Evolutionary conservation across 495 filamentous ascomycete species (phyloP), one percentile per base, ranked within the genome.

Genomic region (Trichocladium antarcticum): DNA sequence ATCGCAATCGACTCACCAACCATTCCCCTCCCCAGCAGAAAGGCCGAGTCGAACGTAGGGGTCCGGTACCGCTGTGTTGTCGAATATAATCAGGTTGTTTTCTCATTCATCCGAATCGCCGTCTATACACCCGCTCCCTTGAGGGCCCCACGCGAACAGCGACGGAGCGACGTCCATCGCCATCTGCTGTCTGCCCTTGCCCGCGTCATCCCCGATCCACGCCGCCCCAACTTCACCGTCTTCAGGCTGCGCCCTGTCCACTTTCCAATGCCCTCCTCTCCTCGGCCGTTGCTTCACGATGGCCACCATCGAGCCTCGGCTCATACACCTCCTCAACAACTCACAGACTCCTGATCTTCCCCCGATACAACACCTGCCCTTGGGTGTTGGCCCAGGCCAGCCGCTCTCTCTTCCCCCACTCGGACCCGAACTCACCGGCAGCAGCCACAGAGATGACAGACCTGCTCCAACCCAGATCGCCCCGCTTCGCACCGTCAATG

Each of bases 241-340:
- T n/a, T 21, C 19, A 39, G 50, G 44, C 49, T 21, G 12, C 35
- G 49, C 49, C 49, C 42, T 35, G 42, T 34, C 37, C 36, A 34
- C 31, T 51, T 43, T 51, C 61, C 54, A 65, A 67, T 67, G 64
- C 64, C 51, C 52, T 45, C 51, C 49, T 47, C 54, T 45, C 47
- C 51, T 46, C 40, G 50, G 42, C 55, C 56, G 51, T 60, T 56
- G 54, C 42, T 54, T 50, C 64, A 73, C 64, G 62, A 74, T 74
- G 72, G 72, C 72, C 55, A 77, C 72, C 47, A 76, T 77, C 62
- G 75, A 79, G 71, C 75, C 75, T 54, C 68, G 74, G 59, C 67
- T 79, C 35, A 77, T 75, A 55, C 70, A 76, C 59, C 68, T 79
- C 45, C 68, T 79, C 59, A 76, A 76, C 61, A 68, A 70, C 53